Conservation (phyloP, 306 rosid species). For the Trichosanthes cucumerina region DNA sequence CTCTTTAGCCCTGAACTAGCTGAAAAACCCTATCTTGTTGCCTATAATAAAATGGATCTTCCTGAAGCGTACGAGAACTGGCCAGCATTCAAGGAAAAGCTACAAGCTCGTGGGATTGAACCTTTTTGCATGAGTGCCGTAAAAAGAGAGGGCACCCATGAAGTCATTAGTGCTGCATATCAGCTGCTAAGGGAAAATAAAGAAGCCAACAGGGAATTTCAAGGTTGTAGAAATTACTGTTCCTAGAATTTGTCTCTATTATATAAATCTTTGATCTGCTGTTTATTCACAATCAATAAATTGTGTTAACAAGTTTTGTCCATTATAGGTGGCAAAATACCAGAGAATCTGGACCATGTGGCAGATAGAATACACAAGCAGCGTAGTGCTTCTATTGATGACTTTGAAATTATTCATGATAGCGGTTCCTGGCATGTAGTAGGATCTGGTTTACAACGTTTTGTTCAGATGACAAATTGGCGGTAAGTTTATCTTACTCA, state of each 20-base stretch:
- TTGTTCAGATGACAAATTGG: conserved; percentile 97
- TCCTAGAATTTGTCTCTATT: conserved; percentile 1
- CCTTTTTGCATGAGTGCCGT: conserved; percentile 84
- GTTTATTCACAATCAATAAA: neutral
- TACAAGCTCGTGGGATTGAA: conserved; percentile 57
- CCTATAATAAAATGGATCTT: conserved; percentile 91
- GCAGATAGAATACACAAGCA: conserved; percentile 58
- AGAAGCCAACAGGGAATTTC: conserved; percentile 34
- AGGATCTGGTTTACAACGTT: conserved; percentile 86
- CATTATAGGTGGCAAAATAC: conserved; percentile 39
- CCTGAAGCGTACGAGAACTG: conserved; percentile 87
- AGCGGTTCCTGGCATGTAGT: conserved; percentile 60
- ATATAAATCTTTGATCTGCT: neutral
- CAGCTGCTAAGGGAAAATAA: conserved; percentile 46
- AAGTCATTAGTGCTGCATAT: conserved; percentile 61
- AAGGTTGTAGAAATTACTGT: conserved; percentile 29
- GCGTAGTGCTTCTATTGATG: conserved; percentile 66
- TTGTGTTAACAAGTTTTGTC: conserved; percentile 19
- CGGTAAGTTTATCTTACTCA: conserved; percentile 35
- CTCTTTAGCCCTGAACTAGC: conserved; percentile 84
- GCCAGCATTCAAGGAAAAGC: conserved; percentile 58
- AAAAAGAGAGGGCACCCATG: conserved; percentile 66
- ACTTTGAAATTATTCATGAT: conserved; percentile 69
- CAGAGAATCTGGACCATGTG: conserved; percentile 46
- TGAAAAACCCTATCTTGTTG: conserved; percentile 81